phyloP scores from a whole-genome alignment of 2,329 filamentous ascomycete species.

The Calonectria crousiana region DNA sequence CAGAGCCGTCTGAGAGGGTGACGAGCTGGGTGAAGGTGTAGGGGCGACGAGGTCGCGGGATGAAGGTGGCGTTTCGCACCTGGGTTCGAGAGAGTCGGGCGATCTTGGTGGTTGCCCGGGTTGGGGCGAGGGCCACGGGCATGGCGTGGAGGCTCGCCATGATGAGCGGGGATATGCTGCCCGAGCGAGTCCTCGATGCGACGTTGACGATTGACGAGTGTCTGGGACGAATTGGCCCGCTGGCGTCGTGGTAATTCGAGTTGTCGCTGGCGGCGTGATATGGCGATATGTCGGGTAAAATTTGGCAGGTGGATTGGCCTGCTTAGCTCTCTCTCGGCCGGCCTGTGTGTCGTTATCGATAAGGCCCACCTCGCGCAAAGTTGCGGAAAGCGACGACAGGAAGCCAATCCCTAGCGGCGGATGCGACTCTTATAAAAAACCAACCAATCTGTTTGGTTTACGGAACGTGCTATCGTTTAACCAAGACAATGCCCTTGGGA shows the following conservation, averaged over 20 bases:
- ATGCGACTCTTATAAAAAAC: neutral
- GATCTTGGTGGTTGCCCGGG: conserved; percentile 43
- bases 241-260: conserved; percentile 16
- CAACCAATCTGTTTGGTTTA: neutral
- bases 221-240: conserved; percentile 28
- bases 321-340: conserved; percentile 32
- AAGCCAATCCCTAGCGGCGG: neutral
- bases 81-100: conserved; percentile 59
- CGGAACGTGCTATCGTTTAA: neutral
- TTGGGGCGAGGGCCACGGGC: conserved; percentile 46
- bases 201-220: neutral
- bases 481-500: conserved; percentile 34
- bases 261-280: conserved; percentile 27
- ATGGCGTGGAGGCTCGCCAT: conserved; percentile 48
- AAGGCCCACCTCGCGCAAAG: conserved; percentile 32
- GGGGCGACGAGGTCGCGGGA: conserved; percentile 88
- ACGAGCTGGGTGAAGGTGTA: conserved; percentile 98
- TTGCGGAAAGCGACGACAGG: neutral
- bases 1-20: conserved; percentile 90
- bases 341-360: conserved; percentile 41
- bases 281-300: conserved; percentile 42
- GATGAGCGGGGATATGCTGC: conserved; percentile 9
- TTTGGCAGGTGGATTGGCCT: conserved; percentile 35
- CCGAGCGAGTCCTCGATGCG: neutral
- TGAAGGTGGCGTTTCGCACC: conserved; percentile 84